A percentile compares a stretch with the other conserved stretches of the same genome.
These are phyloP conservation scores for Suillus cothurnatus DNA, from an alignment of 768 basidiomycete species.

Conservation along the genomic window DNA sequence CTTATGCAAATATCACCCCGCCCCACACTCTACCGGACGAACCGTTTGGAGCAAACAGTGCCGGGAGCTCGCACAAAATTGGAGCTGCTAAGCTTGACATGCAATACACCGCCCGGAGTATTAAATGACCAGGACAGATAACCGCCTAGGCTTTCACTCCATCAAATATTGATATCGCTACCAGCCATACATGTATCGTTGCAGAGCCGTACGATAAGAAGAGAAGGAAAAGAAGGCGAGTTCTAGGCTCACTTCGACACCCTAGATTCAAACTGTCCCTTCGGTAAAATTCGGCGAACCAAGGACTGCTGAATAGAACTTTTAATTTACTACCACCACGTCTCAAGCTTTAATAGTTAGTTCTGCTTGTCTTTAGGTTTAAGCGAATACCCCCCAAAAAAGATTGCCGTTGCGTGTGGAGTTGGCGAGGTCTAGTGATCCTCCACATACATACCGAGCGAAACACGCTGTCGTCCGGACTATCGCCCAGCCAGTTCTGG, in stretches of 20 bases:
- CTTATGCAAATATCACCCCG: neutral
- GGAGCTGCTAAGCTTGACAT: neutral
- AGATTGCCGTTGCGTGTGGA: neutral
- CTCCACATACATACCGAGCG: neutral
- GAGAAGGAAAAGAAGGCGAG: neutral
- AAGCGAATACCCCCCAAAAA: neutral
- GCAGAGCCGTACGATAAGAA: neutral
- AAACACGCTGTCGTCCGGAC: neutral
- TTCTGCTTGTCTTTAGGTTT: neutral
- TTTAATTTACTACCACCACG: neutral
- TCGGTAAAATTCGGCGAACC: neutral
- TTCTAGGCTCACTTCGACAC: neutral
- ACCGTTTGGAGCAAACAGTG: neutral
- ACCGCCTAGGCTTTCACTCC: neutral
- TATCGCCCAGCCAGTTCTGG: neutral
- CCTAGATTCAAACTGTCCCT: neutral
- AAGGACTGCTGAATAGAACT: neutral
- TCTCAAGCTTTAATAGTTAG: neutral
- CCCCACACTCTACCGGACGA: neutral
- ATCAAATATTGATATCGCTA: neutral
- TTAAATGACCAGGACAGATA: neutral
- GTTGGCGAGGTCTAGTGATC: neutral
- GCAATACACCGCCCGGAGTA: neutral
- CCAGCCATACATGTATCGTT: neutral
- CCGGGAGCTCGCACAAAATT: neutral